Evolutionary conservation across 306 rosid genomes (phyloP).

Genomic region (Styphnolobium japonicum): DNA sequence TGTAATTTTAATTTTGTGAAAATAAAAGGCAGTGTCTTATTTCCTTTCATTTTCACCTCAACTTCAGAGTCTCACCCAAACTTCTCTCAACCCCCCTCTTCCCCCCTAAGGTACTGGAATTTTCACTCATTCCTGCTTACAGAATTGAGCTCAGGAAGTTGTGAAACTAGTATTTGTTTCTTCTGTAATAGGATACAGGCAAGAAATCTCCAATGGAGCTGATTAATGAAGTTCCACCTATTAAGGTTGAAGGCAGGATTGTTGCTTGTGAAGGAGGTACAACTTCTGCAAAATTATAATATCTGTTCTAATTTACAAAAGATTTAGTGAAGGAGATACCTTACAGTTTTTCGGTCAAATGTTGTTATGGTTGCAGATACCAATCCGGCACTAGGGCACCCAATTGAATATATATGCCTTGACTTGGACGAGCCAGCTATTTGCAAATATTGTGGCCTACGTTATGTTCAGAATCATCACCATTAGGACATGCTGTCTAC

Average conservation of each 20-base stretch:
- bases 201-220: slow-evolving; percentile 98
- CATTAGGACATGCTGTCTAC: slow-evolving; percentile 41
- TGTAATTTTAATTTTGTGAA: no score
- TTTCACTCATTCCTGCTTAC: slow-evolving; percentile 3
- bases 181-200: slow-evolving; percentile 65
- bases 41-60: no score
- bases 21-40: no score
- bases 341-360: background rate
- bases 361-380: slow-evolving; percentile 54
- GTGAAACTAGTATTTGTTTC: slow-evolving; percentile 19
- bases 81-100: background rate
- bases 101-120: background rate
- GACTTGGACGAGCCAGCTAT: slow-evolving; percentile 72
- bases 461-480: slow-evolving; percentile 81
- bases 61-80: background rate
- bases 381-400: slow-evolving; percentile 85
- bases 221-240: slow-evolving; percentile 95
- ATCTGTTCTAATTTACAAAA: background rate
- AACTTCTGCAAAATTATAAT: background rate
- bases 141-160: background rate
- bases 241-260: slow-evolving; percentile 88
- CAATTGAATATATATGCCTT: slow-evolving; percentile 89
- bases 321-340: background rate
- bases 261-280: slow-evolving; percentile 98
- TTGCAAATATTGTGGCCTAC: slow-evolving; percentile 93